These are phyloP conservation scores for Solanum bukasovii DNA, from an alignment of 257 asterid species.

Conservation along the genomic window DNA sequence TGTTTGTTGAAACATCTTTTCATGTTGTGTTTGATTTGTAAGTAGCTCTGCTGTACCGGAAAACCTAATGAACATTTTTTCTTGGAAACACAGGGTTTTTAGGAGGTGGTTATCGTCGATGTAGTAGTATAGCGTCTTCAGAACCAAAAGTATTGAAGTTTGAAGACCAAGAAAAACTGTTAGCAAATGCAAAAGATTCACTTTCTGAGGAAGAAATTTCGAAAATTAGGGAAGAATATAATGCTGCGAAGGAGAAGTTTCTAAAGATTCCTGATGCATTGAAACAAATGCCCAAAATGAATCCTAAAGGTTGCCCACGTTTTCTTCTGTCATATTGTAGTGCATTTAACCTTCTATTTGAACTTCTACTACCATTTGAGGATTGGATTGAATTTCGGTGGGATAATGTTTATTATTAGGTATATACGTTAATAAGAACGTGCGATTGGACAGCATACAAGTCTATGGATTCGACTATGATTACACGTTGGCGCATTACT, in stretches of 20 bases:
- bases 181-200: slow-evolving; percentile 3
- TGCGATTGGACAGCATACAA: slow-evolving; percentile 80
- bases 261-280: slow-evolving; percentile 58
- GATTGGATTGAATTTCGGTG: not conserved
- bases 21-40: not conserved
- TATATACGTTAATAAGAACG: slow-evolving; percentile 72
- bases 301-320: slow-evolving; percentile 59
- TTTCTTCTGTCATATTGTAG: not conserved
- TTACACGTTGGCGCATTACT: slow-evolving; percentile 95
- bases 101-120: slow-evolving; percentile 20
- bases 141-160: slow-evolving; percentile 29
- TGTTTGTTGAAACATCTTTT: not conserved
- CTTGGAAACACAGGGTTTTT: not conserved
- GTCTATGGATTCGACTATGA: slow-evolving; percentile 96
- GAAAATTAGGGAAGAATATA: slow-evolving; percentile 44
- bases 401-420: slow-evolving; percentile 38
- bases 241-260: slow-evolving; percentile 60
- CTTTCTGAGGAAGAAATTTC: slow-evolving; percentile 40
- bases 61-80: not conserved
- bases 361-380: not conserved
- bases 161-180: slow-evolving; percentile 28
- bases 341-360: not conserved
- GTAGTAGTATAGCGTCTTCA: slow-evolving; percentile 22
- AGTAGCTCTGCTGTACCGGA: not conserved
- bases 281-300: slow-evolving; percentile 62